A percentile compares a stretch with the other conserved stretches of the same genome.
phyloP scores from a whole-genome alignment of 768 basidiomycete species.

The Pleurotus tuoliensis region DNA sequence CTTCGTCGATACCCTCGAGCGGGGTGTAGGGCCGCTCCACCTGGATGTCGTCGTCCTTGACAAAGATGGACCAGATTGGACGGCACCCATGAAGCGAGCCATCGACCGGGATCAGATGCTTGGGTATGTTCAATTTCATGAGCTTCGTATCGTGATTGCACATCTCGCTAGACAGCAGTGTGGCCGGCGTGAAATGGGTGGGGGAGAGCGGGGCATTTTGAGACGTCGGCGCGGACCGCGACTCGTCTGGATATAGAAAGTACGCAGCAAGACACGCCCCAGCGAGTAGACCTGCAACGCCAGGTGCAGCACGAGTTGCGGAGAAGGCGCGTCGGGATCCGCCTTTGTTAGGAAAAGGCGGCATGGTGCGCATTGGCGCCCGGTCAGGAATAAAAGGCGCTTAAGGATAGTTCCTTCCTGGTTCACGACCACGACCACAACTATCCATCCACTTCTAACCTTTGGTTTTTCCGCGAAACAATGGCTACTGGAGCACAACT shows the following conservation, averaged over 20 bases:
- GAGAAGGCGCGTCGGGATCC: constrained; percentile 4
- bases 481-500: background rate
- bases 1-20: constrained; percentile 60
- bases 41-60: constrained; percentile 88
- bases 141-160: constrained; percentile 61
- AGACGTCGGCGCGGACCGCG: constrained; percentile 40
- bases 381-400: background rate
- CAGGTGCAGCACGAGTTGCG: background rate
- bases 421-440: constrained; percentile 3
- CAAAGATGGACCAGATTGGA: constrained; percentile 72
- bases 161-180: constrained; percentile 47
- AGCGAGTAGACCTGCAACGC: constrained; percentile 23
- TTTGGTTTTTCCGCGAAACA: too few relatives aligned
- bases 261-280: constrained; percentile 43
- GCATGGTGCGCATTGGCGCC: constrained; percentile 2
- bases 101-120: constrained; percentile 26
- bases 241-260: constrained; percentile 47
- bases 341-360: background rate
- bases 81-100: constrained; percentile 16
- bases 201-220: constrained; percentile 36
- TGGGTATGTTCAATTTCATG: constrained; percentile 56
- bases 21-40: constrained; percentile 87
- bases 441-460: constrained; percentile 1
- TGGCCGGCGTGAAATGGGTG: constrained; percentile 57
- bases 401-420: background rate